Evolutionary conservation across 306 rosid genomes (phyloP), one percentile per base, ranked within the genome.

Genomic region (Phaseolus lunatus): DNA sequence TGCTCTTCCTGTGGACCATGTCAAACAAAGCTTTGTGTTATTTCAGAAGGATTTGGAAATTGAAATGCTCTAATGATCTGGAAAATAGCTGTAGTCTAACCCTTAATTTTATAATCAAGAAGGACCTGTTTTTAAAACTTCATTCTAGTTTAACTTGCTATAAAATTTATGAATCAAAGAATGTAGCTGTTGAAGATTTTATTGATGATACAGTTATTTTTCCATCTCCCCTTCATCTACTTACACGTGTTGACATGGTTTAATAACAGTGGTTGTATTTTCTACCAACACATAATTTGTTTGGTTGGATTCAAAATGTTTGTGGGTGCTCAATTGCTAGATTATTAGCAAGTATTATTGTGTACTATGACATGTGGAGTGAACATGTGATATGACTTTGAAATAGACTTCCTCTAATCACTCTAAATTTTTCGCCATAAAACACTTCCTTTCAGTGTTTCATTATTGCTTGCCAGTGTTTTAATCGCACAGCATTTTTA

Each of bases 1-100:
- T 69, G 73, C 3, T 54, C 72, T 67, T 23, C 6, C 77, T 59
- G 20, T 14, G 41, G 39, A 27, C 75, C 61, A 7, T 27, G 31
- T 27, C 31, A 27, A 27, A 27, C 31, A 27, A 27, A 27, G 31
- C 2, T 27, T 2, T 27, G 31, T 24, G 27, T 24, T 31, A 31
- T 31, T 31, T 31, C 0, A 31, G 35, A 31, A 31, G 35, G 35
- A 31, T 31, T 31, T 31, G 35, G 27, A 24, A 24, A 24, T 24
- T 24, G 27, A 24, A 24, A 24, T 24, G 2, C 2, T 24, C 2
- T 24, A 24, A 24, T 24, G 27, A 24, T 24, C 2, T 24, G 27
- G 35, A 31, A 31, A 31, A n/a, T n/a, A n/a, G n/a, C n/a, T n/a
- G n/a, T n/a, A n/a, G n/a, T n/a, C n/a, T n/a, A n/a, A n/a, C n/a